Base-by-base conservation (phyloP, 2,329 filamentous ascomycete species). In the Pseudopyrenochaeta lycopersici region DNA sequence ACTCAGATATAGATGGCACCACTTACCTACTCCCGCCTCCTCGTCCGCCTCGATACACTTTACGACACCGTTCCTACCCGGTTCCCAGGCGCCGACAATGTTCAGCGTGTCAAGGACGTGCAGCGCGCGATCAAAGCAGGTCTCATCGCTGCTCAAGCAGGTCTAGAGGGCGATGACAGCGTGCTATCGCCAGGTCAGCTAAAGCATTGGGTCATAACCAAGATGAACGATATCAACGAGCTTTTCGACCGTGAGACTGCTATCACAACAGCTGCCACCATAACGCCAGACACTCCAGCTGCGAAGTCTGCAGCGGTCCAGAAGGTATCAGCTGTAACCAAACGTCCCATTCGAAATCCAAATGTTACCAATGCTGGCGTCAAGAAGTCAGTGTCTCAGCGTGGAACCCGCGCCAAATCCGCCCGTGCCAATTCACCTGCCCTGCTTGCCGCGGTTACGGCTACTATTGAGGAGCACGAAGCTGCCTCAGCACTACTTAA, bases 1-100 rank as follows among this genome's bases (percentile, higher is more conserved):
- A n/a, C n/a, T n/a, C n/a, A n/a, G 18, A 4, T 7, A 21, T 14
- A 10, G 14, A 39, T 39, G 36, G 36, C 11, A 39, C 36, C 18
- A 3, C 30, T 42, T 14, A 41, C 36, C 17, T 49, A 49, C 38
- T 36, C n/a, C 7, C 29, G 46, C n/a, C 38, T 49, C 7, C 30
- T 49, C 20, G 2, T 14, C 17, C 38, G 46, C 18, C 29, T 42
- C 12, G 7, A 35, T 4, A 18, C 38, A 5, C 46, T 49, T 20
- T 11, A 9, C 11, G 20, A 31, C 14, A 18, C 15, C 6, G 7
- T 31, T 20, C 29, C 46, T 10, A 30, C 4, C n/a, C 27, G 33
- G 4, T 18, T 33, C 6, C 41, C 17, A 4, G 30, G 41, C 9
- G 7, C 15, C 3, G 20, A 33, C 14, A 27, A 42, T 14, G n/a